A percentile compares a stretch with the other conserved stretches of the same genome.
phyloP scores from a whole-genome alignment of 164 flowering plant species.

The Piper longum region DNA sequence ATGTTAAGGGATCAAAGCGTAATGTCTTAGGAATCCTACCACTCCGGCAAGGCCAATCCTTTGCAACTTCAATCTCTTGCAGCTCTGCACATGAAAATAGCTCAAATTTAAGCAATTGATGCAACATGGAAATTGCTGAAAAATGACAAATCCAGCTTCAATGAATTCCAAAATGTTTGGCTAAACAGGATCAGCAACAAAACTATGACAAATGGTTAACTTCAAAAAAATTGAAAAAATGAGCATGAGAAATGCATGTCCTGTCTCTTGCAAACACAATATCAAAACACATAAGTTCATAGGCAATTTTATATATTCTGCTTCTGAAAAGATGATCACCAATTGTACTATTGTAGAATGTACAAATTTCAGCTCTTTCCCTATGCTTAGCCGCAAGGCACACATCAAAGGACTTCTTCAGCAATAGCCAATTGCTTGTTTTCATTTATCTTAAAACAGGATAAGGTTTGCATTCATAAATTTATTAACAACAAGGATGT shows the following conservation, averaged over 20 bases:
- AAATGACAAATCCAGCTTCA: no score
- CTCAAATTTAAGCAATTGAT: background rate
- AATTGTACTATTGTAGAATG: background rate
- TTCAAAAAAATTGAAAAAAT: background rate
- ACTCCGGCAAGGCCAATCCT: slow-evolving; percentile 64
- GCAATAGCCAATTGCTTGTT: background rate
- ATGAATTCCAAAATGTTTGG: no score
- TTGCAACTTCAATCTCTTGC: slow-evolving; percentile 51
- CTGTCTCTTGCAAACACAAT: background rate
- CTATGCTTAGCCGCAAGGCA: background rate
- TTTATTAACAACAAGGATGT: no score
- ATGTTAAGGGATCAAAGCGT: slow-evolving; percentile 82
- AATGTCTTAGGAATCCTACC: slow-evolving; percentile 55
- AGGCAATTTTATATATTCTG: no score
- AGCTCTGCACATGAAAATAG: slow-evolving; percentile 30
- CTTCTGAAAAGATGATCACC: no score
- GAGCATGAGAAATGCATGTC: background rate
- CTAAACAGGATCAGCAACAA: background rate
- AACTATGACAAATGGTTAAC: background rate
- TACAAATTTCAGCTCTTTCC: background rate
- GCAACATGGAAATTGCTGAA: background rate
- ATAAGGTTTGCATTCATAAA: no score
- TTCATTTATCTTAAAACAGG: no score
- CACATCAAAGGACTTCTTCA: background rate
- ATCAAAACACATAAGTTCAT: no score